These are phyloP conservation scores for Trichoderma brevicompactum DNA, from an alignment of 2,329 filamentous ascomycete species.

Conservation along the genomic window DNA sequence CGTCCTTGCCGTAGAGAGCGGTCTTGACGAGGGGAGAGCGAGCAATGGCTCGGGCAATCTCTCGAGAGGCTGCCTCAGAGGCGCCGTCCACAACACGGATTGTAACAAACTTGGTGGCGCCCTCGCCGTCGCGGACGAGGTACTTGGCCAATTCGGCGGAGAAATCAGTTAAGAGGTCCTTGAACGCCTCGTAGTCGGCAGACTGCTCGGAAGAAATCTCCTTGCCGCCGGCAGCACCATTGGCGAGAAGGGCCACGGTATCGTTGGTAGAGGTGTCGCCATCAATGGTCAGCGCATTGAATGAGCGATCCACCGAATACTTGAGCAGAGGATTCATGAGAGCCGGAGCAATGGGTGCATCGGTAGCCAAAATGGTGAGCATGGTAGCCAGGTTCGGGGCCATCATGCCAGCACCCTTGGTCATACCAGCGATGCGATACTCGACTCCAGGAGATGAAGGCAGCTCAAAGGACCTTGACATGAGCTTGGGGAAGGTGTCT, in stretches of 20 bases:
- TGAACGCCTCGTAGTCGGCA: slow-evolving; percentile 72
- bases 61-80: slow-evolving; percentile 70
- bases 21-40: slow-evolving; percentile 95
- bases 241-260: slow-evolving; percentile 91
- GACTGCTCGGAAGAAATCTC: slow-evolving; percentile 60
- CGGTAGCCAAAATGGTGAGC: slow-evolving; percentile 88
- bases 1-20: slow-evolving; percentile 93
- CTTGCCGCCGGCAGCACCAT: slow-evolving; percentile 82
- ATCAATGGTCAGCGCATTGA: slow-evolving; percentile 97
- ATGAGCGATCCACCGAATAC: slow-evolving; percentile 78
- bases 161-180: slow-evolving; percentile 73
- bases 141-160: slow-evolving; percentile 85
- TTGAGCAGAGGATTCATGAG: slow-evolving; percentile 73
- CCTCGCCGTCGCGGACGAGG: slow-evolving; percentile 93
- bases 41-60: slow-evolving; percentile 86
- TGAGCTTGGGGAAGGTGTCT: slow-evolving; percentile 95
- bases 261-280: slow-evolving; percentile 98
- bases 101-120: slow-evolving; percentile 97
- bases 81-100: slow-evolving; percentile 79
- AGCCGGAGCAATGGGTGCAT: slow-evolving; percentile 74
- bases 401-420: slow-evolving; percentile 98
- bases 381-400: slow-evolving; percentile 99
- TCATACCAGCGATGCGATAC: slow-evolving; percentile 91
- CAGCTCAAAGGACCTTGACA: slow-evolving; percentile 81
- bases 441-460: slow-evolving; percentile 75